Base-by-base conservation (phyloP, 768 basidiomycete species). In the Calocybe indica region DNA sequence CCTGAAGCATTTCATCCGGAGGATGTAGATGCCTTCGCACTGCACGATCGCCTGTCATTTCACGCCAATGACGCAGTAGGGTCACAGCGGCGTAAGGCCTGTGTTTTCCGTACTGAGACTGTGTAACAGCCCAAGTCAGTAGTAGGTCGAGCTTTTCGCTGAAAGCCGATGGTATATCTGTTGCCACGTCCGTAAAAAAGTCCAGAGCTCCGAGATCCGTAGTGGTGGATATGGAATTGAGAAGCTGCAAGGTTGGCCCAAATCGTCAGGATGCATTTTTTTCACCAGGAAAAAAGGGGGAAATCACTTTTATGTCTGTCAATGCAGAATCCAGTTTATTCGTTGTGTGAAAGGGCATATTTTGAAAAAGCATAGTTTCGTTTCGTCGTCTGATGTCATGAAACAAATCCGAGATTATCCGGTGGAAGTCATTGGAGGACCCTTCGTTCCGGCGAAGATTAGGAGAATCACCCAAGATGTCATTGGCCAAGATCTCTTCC, bases 41-140 rank as follows among this genome's bases (percentile, higher is more conserved):
- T 6, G 85, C 83, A 13, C 83, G 78, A 51, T 81, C 79, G 47
- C 75, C 75, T 29, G 77, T 76, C 50, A 73, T 78, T 45, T 78
- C 75, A 33, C 80, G 72, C 75, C 85, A 87, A 31, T 72, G 69
- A 2, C 69, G 71, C 43, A 91, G 77, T 36, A 91, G 71, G 13
- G 83, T 83, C 6, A 78, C 81, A 1, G 83, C 86, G 29, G 81
- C 88, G 57, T 83, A 85, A 1, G 85, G 80, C 32, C 89, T 73
- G 54, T 91, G 90, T 38, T 89, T 83, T 7, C 90, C 89, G 50
- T 84, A 90, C 62, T 92, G 90, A 12, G 87, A 68, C 2, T 82
- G 78, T 0, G 88, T 88, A 28, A 91, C 80, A 55, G 80, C 79
- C 89, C 90, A 92, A 0, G 85, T 85, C 7, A 92, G 72, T 2